phyloP scores from a whole-genome alignment of 2,329 filamentous ascomycete genomes.

The Microcyclospora tardicrescens region DNA sequence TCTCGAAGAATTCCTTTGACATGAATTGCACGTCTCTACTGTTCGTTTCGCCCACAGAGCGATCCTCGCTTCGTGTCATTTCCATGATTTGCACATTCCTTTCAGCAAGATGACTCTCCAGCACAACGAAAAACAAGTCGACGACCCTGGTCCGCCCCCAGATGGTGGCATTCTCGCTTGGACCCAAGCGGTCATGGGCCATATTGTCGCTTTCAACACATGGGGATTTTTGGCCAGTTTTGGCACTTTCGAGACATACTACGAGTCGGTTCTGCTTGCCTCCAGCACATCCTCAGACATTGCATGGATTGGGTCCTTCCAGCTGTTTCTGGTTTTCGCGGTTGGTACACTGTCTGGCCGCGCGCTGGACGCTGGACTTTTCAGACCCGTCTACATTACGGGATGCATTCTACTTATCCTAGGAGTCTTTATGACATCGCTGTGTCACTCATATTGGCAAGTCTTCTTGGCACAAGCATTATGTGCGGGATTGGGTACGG shows the following conservation, averaged over 20 bases:
- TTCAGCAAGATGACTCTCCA: too few species aligned
- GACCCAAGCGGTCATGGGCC: background rate
- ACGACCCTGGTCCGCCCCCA: background rate
- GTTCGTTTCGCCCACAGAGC: too few species aligned
- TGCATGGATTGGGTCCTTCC: conserved; percentile 33
- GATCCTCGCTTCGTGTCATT: too few species aligned
- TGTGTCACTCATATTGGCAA: conserved; percentile 37
- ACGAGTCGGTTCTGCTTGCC: background rate
- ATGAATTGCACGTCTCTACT: too few species aligned
- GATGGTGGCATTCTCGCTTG: background rate
- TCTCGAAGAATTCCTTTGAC: too few species aligned
- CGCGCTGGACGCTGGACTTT: conserved; percentile 36
- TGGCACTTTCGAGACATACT: background rate
- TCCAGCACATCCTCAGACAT: background rate
- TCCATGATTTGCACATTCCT: too few species aligned
- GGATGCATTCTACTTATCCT: conserved; percentile 23
- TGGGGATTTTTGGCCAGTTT: background rate
- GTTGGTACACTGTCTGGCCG: conserved; percentile 38
- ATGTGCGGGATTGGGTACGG: conserved; percentile 40
- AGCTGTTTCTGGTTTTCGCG: conserved; percentile 38
- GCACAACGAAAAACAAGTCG: background rate
- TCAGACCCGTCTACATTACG: conserved; percentile 27
- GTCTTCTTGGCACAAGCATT: conserved; percentile 41
- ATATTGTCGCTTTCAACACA: background rate
- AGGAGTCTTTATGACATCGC: conserved; percentile 7